These are phyloP conservation scores for Cupressus sempervirens DNA, from an alignment of 75 land plant species.

Conservation along the genomic window DNA sequence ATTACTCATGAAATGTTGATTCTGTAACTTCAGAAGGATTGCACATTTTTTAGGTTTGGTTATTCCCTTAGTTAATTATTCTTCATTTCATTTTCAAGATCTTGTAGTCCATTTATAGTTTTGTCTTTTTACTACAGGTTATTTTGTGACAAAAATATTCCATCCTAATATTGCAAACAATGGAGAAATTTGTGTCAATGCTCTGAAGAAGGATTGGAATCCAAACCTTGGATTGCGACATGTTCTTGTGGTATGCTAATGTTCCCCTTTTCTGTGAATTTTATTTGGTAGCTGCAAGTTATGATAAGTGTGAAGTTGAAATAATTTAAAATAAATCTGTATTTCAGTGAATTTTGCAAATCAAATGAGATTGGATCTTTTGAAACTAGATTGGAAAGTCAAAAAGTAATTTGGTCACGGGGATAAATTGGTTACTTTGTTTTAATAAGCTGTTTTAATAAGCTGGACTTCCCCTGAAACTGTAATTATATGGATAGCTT, in stretches of 20 bases:
- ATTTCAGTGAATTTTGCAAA: not conserved
- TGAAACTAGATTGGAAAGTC: not conserved
- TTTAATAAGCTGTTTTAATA: not conserved
- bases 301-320: not conserved
- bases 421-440: not conserved
- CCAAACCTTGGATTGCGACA: slow-evolving; percentile 95
- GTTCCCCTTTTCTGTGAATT: not conserved
- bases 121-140: slow-evolving; percentile 57
- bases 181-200: slow-evolving; percentile 99
- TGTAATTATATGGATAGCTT: not conserved
- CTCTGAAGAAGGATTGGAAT: slow-evolving; percentile 97
- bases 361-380: not conserved
- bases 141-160: slow-evolving; percentile 90
- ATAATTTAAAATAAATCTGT: not conserved
- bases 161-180: slow-evolving; percentile 96
- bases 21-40: not conserved
- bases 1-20: not conserved
- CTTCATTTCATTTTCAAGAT: not conserved
- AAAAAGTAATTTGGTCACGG: not conserved
- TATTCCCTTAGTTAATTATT: not conserved
- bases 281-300: not conserved
- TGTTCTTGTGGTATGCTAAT: slow-evolving; percentile 83
- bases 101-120: not conserved
- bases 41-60: not conserved
- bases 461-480: not conserved